Percentiles rank a stretch among this genome's conserved stretches.
phyloP scores from a whole-genome alignment of 75 land plant species.

The Sequoia sempervirens region DNA sequence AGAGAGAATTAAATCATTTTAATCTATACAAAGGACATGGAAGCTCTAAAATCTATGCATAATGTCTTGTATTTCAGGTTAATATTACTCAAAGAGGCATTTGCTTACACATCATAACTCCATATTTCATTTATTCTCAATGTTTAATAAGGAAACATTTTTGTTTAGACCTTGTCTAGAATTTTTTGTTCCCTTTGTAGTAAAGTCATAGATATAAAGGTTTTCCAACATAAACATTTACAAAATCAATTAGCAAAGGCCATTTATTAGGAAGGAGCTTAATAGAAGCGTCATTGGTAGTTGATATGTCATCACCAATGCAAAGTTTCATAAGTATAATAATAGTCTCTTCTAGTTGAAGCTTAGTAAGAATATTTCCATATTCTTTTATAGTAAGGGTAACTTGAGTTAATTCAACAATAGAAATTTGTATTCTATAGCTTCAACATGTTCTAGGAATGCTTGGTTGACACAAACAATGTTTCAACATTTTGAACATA shows the following conservation, averaged over 20 bases:
- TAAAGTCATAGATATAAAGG: constrained; percentile 74
- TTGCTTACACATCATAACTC: too few species aligned
- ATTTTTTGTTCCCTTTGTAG: constrained; percentile 32
- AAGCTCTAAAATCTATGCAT: neutral
- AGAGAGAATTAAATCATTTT: constrained; percentile 19
- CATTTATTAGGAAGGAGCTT: constrained; percentile 25
- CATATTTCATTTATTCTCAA: neutral
- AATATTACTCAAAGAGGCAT: too few species aligned
- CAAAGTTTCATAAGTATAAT: constrained; percentile 70
- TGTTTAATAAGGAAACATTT: neutral
- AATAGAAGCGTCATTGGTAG: constrained; percentile 19
- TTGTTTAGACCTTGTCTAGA: neutral
- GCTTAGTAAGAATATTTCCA: constrained; percentile 75
- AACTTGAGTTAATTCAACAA: constrained; percentile 67
- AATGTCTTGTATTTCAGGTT: too few species aligned
- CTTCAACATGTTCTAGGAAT: constrained; percentile 42
- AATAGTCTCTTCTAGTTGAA: constrained; percentile 74
- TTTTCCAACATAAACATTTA: constrained; percentile 75
- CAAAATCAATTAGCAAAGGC: constrained; percentile 80
- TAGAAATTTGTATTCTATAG: constrained; percentile 45
- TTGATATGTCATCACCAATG: constrained; percentile 39
- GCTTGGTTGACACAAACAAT: too few species aligned
- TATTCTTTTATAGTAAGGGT: constrained; percentile 73
- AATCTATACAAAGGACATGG: constrained; percentile 26
- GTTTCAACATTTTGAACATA: too few species aligned